Evolutionary conservation across 2,329 filamentous ascomycete genomes (phyloP).

Genomic region (Monosporascus sp.): DNA sequence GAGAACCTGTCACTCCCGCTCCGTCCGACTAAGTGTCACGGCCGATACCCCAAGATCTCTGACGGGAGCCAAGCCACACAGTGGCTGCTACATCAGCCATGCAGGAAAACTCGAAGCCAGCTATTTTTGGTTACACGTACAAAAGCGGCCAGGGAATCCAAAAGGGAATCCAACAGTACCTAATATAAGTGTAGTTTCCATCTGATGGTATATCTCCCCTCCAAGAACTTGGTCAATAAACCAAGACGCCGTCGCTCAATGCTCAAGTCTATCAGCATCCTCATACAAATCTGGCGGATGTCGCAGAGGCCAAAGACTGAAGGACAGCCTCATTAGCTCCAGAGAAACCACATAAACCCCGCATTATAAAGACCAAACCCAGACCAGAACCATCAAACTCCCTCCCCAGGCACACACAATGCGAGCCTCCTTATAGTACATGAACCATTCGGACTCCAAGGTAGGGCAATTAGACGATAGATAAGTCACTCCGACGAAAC

Average conservation of each 20-base stretch:
- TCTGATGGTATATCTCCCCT: neutral
- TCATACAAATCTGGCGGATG: neutral
- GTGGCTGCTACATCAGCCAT: neutral
- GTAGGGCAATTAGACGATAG: neutral
- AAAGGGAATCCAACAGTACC: neutral
- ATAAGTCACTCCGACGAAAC: neutral
- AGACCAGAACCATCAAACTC: neutral
- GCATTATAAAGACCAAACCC: neutral
- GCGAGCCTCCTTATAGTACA: neutral
- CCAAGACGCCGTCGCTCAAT: neutral
- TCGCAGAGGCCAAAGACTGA: neutral
- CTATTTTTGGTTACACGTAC: neutral
- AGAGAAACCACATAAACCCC: neutral
- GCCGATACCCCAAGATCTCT: neutral
- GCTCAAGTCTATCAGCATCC: neutral
- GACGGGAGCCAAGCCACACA: neutral
- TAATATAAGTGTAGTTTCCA: neutral
- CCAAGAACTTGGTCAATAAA: neutral
- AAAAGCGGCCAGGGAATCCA: neutral
- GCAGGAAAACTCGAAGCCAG: no score
- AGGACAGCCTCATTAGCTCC: neutral
- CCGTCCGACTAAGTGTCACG: slow-evolving; percentile 1
- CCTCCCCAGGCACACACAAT: neutral
- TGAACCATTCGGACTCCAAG: neutral
- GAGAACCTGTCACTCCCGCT: neutral